A percentile compares a stretch with the other conserved stretches of the same genome.
phyloP scores from a whole-genome alignment of 225 moss, liverwort and hornwort genomes.

The Ulota crispa region DNA sequence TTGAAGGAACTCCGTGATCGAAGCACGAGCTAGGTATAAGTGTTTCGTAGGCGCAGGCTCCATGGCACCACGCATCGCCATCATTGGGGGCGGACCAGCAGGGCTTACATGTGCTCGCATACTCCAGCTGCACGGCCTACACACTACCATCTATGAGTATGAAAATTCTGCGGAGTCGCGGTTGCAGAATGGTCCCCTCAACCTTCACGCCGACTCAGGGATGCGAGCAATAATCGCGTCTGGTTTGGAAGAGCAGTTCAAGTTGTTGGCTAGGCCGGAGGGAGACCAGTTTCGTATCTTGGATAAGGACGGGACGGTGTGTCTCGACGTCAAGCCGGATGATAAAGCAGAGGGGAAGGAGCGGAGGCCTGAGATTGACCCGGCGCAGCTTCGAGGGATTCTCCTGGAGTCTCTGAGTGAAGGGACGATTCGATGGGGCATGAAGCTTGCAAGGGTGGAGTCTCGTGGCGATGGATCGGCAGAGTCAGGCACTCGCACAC shows the following conservation, averaged over 20 bases:
- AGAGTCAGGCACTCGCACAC: background rate
- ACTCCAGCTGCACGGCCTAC: conserved; percentile 14
- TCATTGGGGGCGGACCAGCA: conserved; percentile 20
- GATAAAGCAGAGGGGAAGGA: background rate
- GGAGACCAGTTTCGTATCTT: background rate
- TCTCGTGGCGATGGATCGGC: background rate
- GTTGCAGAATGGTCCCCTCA: conserved; percentile 3
- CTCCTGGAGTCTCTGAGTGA: conserved; percentile 1
- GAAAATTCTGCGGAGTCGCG: background rate
- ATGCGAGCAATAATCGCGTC: background rate
- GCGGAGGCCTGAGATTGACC: conserved; percentile 13
- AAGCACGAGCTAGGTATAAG: background rate
- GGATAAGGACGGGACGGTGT: conserved; percentile 2
- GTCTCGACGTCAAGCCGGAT: background rate
- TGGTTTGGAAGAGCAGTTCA: background rate
- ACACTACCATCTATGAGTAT: conserved; percentile 8
- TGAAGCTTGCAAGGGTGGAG: background rate
- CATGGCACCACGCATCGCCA: conserved; percentile 19
- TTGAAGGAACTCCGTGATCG: background rate
- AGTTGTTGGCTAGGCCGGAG: background rate
- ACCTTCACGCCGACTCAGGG: conserved; percentile 13
- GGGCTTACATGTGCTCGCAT: conserved; percentile 19
- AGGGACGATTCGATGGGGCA: conserved; percentile 14
- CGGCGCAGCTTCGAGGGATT: background rate
- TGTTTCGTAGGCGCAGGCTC: background rate